Conservation (phyloP, 768 basidiomycete genomes). For the Rhodotorula graminis region DNA sequence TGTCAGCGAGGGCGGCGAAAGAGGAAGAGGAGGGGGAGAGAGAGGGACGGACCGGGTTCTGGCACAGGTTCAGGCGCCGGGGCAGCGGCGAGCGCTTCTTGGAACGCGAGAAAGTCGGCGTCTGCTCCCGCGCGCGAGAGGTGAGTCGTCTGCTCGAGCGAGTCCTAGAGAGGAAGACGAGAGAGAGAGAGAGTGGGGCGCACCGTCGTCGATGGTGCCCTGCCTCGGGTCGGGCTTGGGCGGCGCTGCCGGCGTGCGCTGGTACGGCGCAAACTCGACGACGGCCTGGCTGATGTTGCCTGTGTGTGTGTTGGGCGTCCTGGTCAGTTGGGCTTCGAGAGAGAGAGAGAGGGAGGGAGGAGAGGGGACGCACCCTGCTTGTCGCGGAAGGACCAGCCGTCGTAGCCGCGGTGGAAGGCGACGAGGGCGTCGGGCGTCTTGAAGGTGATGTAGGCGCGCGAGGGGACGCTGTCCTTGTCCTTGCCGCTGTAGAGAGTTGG, state of each 20-base stretch:
- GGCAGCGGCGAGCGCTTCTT: slow-evolving; percentile 63
- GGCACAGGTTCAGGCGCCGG: slow-evolving; percentile 49
- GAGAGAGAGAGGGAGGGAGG: not conserved
- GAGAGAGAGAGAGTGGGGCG: slow-evolving; percentile 13
- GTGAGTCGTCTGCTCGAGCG: no score
- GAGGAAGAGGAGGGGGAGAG: not conserved
- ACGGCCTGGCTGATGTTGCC: slow-evolving; percentile 82
- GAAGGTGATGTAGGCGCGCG: slow-evolving; percentile 90
- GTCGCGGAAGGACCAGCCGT: slow-evolving; percentile 86
- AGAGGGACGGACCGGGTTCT: slow-evolving; percentile 10
- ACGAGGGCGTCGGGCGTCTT: slow-evolving; percentile 66
- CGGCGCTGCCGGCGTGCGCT: slow-evolving; percentile 69
- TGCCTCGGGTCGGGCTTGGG: slow-evolving; percentile 74
- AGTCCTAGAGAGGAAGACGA: no score
- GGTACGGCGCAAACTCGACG: slow-evolving; percentile 90
- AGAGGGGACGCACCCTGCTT: slow-evolving; percentile 66
- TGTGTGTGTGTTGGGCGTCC: no score
- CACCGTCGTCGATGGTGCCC: slow-evolving; percentile 86
- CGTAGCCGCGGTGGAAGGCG: slow-evolving; percentile 73
- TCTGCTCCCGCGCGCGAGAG: slow-evolving; percentile 39
- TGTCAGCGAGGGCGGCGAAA: not conserved
- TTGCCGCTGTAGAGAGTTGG: slow-evolving; percentile 51
- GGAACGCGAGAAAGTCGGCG: slow-evolving; percentile 54
- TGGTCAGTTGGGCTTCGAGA: not conserved
- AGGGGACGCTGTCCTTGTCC: slow-evolving; percentile 77